Evolutionary conservation across 2,329 filamentous ascomycete genomes (phyloP), one percentile per base, ranked within the genome.

Genomic region (Colletotrichum navitas): DNA sequence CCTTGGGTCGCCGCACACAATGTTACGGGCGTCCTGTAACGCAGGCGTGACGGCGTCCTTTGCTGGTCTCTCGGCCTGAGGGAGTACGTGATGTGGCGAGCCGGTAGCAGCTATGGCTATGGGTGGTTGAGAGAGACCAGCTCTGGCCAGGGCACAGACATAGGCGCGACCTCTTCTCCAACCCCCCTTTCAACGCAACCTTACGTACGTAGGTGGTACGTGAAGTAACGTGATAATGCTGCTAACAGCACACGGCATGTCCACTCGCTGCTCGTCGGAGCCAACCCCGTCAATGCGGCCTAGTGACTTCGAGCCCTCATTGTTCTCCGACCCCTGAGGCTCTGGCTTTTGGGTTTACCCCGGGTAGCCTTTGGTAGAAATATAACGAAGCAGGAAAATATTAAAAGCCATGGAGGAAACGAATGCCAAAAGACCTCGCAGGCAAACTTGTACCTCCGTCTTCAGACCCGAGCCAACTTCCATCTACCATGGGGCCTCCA

Each of bases 201-300:
- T n/a, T 32, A 39, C 36, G 36, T 14, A 39, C 39, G 39, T 41
- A 6, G 39, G 18, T 45, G 39, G 18, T 45, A 39, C 8, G 24
- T 54, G 61, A 63, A 24, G 26, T 24, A 24, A 32, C 36, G 10
- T 2, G 29, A 21, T 16, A 43, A 26, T 8, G 14, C 14, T 21
- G 14, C 18, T 8, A 56, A 16, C 5, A 1, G 11, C 29, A 8
- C 29, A 26, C 21, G 34, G 6, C 21, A 18, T 32, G 49, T 21
- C 61, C 61, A 54, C 61, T 51, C 11, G 36, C 6, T 34, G 61
- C 36, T 55, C 36, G 26, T 45, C 49, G 61, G 49, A 63, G 61
- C 26, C 18, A n/a, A 45, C 36, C 49, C 36, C 49, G 49, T 12
- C 61, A 34, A 11, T 16, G 14, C 24, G 18, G 34, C 18, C 16